Percentiles rank a stretch among this genome's conserved stretches.
Conservation (phyloP, 1,284 basidiomycete species). For the Puccinia hordei region DNA sequence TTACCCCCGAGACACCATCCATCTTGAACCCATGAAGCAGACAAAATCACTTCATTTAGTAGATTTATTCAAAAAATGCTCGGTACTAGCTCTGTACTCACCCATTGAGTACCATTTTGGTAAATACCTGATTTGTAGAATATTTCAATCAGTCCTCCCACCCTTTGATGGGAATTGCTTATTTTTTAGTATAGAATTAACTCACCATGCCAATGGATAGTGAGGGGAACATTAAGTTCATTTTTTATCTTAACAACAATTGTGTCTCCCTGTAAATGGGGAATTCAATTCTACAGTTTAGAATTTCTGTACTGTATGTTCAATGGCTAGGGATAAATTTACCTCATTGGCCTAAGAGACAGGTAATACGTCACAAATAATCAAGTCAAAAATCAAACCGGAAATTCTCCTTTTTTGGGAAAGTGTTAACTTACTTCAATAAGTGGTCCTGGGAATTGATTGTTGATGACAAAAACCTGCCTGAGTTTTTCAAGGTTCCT, state of each 20-base stretch:
- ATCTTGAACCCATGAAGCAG: constrained; percentile 5
- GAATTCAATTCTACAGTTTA: background rate
- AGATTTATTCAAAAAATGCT: background rate
- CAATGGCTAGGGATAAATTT: background rate
- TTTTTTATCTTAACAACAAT: constrained; percentile 63
- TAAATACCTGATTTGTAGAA: constrained; percentile 52
- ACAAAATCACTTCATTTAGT: background rate
- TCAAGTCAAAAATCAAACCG: background rate
- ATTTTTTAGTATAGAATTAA: background rate
- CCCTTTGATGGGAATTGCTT: background rate
- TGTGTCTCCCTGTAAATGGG: constrained; percentile 58
- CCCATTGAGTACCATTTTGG: constrained; percentile 56
- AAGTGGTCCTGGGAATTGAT: constrained; percentile 63
- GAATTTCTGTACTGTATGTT: background rate
- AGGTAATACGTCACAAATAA: no score
- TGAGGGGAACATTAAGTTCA: constrained; percentile 60
- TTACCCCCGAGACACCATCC: constrained; percentile 51
- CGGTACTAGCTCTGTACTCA: constrained; percentile 52
- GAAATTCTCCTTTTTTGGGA: background rate
- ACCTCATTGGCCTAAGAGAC: constrained; percentile 36
- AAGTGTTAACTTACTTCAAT: constrained; percentile 63
- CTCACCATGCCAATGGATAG: constrained; percentile 63
- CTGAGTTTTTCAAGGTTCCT: background rate
- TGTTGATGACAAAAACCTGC: constrained; percentile 63
- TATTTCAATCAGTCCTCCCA: background rate